These are phyloP conservation scores for Solanum stenotomum DNA, from an alignment of 257 asterid species.

Conservation along the genomic window DNA sequence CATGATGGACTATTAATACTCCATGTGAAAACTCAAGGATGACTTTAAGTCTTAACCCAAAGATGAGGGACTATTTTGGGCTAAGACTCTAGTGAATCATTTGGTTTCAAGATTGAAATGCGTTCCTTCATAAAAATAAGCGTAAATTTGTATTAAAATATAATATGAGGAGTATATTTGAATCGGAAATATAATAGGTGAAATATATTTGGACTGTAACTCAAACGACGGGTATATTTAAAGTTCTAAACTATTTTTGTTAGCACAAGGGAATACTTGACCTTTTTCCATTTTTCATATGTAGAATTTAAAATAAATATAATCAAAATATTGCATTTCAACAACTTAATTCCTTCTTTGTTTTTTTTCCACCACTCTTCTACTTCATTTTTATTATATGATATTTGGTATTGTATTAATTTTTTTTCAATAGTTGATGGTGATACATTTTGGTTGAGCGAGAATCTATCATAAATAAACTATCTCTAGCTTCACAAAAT, in stretches of 20 bases:
- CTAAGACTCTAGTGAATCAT: too few species aligned
- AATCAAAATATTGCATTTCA: not conserved
- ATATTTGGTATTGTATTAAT: not conserved
- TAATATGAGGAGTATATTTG: too few species aligned
- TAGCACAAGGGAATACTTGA: not conserved
- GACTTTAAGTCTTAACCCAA: too few species aligned
- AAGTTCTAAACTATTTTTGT: not conserved
- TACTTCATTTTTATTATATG: not conserved
- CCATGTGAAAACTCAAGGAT: too few species aligned
- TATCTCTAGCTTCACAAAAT: too few species aligned
- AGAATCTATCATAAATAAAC: too few species aligned
- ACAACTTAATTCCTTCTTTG: not conserved
- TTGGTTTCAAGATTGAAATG: too few species aligned
- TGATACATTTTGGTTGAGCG: not conserved
- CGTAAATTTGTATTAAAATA: too few species aligned
- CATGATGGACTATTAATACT: too few species aligned
- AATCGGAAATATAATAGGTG: not conserved
- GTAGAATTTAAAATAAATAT: not conserved
- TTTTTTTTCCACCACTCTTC: too few species aligned
- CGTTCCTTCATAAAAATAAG: too few species aligned
- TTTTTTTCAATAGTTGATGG: not conserved
- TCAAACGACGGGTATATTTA: not conserved
- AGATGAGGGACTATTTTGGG: too few species aligned
- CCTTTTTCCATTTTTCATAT: not conserved
- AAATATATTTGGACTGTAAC: not conserved